Conservation (phyloP, 1,284 basidiomycete species). For the Clitocybe nebularis region DNA sequence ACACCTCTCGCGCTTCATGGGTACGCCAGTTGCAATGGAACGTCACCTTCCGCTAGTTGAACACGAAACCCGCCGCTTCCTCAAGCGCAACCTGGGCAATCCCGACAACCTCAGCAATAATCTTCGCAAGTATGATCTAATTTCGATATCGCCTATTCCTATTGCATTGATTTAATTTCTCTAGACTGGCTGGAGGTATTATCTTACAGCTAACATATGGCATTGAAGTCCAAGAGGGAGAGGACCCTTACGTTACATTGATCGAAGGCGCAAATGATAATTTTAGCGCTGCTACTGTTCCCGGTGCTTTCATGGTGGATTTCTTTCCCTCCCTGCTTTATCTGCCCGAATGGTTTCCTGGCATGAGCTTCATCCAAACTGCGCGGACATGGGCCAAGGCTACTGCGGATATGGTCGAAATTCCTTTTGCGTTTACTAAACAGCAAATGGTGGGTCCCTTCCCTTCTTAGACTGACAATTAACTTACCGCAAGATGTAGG, state of each 20-base stretch:
- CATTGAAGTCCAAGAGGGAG: conserved; percentile 31
- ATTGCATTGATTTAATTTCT: too few relatives aligned
- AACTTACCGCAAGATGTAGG: conserved; percentile 21
- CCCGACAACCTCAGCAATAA: conserved; percentile 22
- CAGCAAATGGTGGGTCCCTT: conserved; percentile 35
- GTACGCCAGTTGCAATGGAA: conserved; percentile 12
- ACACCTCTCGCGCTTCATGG: conserved; percentile 23
- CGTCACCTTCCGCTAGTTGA: conserved; percentile 20
- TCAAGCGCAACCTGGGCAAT: conserved; percentile 21
- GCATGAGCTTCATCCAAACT: conserved; percentile 38
- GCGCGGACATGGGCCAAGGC: conserved; percentile 32
- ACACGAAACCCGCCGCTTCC: conserved; percentile 21
- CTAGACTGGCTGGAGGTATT: conserved; percentile 29
- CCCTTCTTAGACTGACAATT: too few relatives aligned
- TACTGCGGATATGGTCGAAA: conserved; percentile 27
- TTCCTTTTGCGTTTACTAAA: conserved; percentile 35
- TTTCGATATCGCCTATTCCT: not conserved
- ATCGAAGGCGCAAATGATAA: conserved; percentile 37
- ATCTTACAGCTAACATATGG: conserved; percentile 38
- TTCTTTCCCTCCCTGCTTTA: conserved; percentile 34
- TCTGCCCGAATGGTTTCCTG: conserved; percentile 49
- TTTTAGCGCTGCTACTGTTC: conserved; percentile 34
- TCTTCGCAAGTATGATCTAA: conserved; percentile 25
- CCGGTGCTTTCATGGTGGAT: conserved; percentile 39
- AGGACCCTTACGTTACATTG: conserved; percentile 38